phyloP scores from a whole-genome alignment of 1,284 basidiomycete genomes.

The Sutorius eximius region DNA sequence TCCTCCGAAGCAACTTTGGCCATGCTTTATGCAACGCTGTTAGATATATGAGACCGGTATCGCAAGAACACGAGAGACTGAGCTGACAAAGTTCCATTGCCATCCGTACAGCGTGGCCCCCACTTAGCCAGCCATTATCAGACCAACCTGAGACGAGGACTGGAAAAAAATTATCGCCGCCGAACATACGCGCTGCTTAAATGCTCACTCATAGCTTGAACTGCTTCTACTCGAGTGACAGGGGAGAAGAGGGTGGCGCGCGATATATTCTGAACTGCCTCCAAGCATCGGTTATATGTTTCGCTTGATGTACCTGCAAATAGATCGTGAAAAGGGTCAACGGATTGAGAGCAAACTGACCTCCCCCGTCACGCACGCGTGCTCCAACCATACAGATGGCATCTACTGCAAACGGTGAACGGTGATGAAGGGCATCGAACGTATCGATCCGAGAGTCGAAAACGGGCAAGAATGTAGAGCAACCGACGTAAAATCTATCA shows the following conservation, averaged over 20 bases:
- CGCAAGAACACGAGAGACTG: constrained; percentile 7
- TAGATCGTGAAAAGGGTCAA: constrained; percentile 3
- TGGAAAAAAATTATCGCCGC: constrained; percentile 32
- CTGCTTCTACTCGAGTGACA: constrained; percentile 78
- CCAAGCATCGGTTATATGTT: constrained; percentile 62
- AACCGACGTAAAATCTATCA: constrained; percentile 79
- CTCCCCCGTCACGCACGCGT: constrained; percentile 83
- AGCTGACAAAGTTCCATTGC: constrained; percentile 81
- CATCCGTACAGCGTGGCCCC: constrained; percentile 91
- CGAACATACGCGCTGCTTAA: background rate
- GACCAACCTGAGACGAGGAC: constrained; percentile 89
- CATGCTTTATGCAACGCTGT: constrained; percentile 87
- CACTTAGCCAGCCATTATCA: constrained; percentile 88
- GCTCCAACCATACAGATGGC: constrained; percentile 90
- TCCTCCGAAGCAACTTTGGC: constrained; percentile 75
- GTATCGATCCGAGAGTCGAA: constrained; percentile 80
- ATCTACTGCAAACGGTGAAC: constrained; percentile 83
- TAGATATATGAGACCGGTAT: constrained; percentile 8
- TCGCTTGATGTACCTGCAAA: constrained; percentile 61
- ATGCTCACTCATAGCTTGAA: constrained; percentile 84
- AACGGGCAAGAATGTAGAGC: constrained; percentile 86
- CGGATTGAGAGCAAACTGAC: constrained; percentile 39
- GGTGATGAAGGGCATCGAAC: constrained; percentile 75
- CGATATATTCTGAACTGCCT: constrained; percentile 83
- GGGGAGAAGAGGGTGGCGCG: constrained; percentile 84